Conservation (phyloP, 306 rosid species). For the Vachellia pachyceras region DNA sequence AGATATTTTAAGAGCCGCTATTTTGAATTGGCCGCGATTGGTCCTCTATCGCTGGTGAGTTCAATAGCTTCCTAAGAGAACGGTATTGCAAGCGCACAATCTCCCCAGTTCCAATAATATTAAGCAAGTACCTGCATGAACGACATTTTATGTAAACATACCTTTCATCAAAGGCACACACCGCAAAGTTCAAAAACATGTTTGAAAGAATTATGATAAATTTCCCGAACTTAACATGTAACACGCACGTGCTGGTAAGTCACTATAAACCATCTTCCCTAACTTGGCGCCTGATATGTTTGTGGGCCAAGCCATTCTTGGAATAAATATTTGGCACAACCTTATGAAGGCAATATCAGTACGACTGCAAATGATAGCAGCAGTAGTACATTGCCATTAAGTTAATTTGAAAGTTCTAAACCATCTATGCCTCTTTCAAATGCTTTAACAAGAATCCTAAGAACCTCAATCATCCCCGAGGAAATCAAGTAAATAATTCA, state of each 20-base stretch:
- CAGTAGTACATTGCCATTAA: neutral
- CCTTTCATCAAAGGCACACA: neutral
- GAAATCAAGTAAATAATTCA: neutral
- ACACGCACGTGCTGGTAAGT: neutral
- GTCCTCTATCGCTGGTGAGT: constrained; percentile 49
- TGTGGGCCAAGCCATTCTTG: neutral
- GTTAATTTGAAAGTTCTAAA: neutral
- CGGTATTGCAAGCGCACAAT: constrained; percentile 94
- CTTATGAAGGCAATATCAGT: neutral
- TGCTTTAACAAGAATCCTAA: neutral
- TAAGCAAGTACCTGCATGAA: constrained; percentile 84
- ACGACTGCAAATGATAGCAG: neutral
- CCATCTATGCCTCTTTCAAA: too few species aligned
- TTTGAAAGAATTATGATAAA: neutral
- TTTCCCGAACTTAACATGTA: constrained; percentile 6
- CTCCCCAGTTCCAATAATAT: constrained; percentile 83
- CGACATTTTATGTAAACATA: constrained; percentile 4
- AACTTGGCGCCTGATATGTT: too few species aligned
- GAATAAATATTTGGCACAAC: neutral
- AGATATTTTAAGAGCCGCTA: constrained; percentile 53
- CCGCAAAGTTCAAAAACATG: constrained; percentile 22
- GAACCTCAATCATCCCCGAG: neutral
- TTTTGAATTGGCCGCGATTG: constrained; percentile 61
- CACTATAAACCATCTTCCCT: neutral
- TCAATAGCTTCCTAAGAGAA: constrained; percentile 81